Evolutionary conservation across 352 stramenopile species (phyloP).

Genomic region (Globisporangium parvum): DNA sequence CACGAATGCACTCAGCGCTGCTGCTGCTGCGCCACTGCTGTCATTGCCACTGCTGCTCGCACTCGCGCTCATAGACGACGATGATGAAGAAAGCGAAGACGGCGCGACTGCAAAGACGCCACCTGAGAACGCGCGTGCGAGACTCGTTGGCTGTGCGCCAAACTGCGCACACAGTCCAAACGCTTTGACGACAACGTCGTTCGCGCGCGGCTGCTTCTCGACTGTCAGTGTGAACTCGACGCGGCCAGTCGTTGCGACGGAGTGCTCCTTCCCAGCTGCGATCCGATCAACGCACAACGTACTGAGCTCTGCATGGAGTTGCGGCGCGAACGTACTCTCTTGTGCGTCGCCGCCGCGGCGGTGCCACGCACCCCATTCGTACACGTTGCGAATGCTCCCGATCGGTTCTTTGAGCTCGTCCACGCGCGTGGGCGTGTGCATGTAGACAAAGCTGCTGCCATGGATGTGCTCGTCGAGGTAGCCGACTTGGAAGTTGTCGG

Average conservation of each 20-base stretch:
- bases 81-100: conserved; percentile 7
- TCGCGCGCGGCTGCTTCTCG: conserved; percentile 19
- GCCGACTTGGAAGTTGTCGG: conserved; percentile 56
- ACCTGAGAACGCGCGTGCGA: conserved; percentile 35
- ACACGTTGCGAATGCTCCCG: conserved; percentile 38
- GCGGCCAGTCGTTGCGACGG: conserved; percentile 40
- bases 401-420: conserved; percentile 57
- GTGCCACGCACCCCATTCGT: conserved; percentile 69
- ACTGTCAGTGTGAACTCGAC: conserved; percentile 42
- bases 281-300: conserved; percentile 41
- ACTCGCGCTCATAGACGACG: no score
- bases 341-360: conserved; percentile 34
- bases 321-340: conserved; percentile 48
- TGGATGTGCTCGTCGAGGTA: conserved; percentile 67
- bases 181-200: conserved; percentile 21
- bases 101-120: conserved; percentile 18
- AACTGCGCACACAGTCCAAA: conserved; percentile 51
- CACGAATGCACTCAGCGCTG: conserved; percentile 27
- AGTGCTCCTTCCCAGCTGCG: conserved; percentile 49
- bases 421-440: conserved; percentile 52
- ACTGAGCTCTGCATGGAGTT: conserved; percentile 40
- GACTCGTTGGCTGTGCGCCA: conserved; percentile 32
- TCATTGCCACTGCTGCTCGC: background rate
- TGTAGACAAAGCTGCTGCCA: conserved; percentile 71
- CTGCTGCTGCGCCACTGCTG: conserved; percentile 4